Percentiles rank a stretch among this genome's conserved stretches.
Conservation (phyloP, 2,329 filamentous ascomycete genomes). For the Cladobotryum mycophilum region DNA sequence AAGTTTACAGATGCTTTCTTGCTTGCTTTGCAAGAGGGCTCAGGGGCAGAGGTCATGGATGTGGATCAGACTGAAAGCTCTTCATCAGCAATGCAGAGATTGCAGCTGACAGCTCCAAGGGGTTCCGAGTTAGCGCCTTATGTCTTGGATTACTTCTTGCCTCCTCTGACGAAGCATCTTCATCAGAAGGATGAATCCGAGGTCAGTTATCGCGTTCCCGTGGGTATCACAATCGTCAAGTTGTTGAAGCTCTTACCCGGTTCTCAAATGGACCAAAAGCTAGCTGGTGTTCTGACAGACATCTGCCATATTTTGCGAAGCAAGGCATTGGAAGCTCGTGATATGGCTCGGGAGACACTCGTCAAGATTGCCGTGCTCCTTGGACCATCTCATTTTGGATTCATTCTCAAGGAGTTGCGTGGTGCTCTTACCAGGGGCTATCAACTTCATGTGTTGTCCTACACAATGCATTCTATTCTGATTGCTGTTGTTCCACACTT, state of each 20-base stretch:
- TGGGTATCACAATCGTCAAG: slow-evolving; percentile 84
- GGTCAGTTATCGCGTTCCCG: slow-evolving; percentile 85
- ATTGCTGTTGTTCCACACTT: slow-evolving; percentile 67
- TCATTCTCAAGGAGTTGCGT: slow-evolving; percentile 86
- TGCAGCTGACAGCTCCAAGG: slow-evolving; percentile 62
- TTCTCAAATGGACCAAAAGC: slow-evolving; percentile 62
- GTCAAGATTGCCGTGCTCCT: slow-evolving; percentile 75
- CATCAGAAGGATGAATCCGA: slow-evolving; percentile 93
- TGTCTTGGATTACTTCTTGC: slow-evolving; percentile 67
- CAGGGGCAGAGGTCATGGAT: slow-evolving; percentile 36
- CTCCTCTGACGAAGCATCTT: slow-evolving; percentile 74
- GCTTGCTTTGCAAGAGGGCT: slow-evolving; percentile 40
- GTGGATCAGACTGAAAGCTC: slow-evolving; percentile 28
- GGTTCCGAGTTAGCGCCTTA: slow-evolving; percentile 64
- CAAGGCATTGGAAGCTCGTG: slow-evolving; percentile 79
- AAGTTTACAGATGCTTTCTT: slow-evolving; percentile 74
- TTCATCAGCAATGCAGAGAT: slow-evolving; percentile 29
- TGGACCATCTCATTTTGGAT: slow-evolving; percentile 77
- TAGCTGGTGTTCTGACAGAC: slow-evolving; percentile 82
- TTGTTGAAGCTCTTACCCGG: slow-evolving; percentile 73
- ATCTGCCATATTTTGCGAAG: slow-evolving; percentile 90
- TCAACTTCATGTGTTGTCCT: slow-evolving; percentile 91
- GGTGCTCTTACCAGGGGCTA: slow-evolving; percentile 79
- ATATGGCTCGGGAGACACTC: slow-evolving; percentile 84
- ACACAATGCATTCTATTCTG: slow-evolving; percentile 87